Conservation (phyloP, 345 rosid genomes). For the Citropsis articulata region DNA sequence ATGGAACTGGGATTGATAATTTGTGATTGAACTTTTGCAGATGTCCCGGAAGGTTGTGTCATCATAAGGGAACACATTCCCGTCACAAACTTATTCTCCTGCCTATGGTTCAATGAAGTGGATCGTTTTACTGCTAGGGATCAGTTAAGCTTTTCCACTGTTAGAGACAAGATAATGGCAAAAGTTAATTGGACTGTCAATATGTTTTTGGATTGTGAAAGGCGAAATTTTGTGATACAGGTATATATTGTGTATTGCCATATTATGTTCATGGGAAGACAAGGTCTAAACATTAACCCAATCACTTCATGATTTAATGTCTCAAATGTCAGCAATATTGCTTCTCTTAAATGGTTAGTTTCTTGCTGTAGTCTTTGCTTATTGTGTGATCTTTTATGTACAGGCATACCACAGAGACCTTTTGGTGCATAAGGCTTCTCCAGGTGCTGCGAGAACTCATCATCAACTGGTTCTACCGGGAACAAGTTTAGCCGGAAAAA, state of each 20-base stretch:
- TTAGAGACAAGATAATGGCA: slow-evolving; percentile 77
- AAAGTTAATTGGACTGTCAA: slow-evolving; percentile 65
- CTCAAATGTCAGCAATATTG: too few species aligned
- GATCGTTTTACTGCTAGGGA: slow-evolving; percentile 89
- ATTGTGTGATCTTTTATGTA: not conserved
- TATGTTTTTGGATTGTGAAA: slow-evolving; percentile 91
- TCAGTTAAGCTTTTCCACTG: slow-evolving; percentile 80
- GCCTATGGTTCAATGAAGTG: slow-evolving; percentile 97
- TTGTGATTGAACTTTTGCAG: slow-evolving; percentile 35
- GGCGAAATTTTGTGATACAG: slow-evolving; percentile 91
- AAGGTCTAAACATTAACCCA: not conserved
- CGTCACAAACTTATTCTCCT: slow-evolving; percentile 70
- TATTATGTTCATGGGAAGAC: not conserved
- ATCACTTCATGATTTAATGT: not conserved
- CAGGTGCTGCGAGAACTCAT: slow-evolving; percentile 20
- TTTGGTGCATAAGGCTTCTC: slow-evolving; percentile 68
- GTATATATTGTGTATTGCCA: slow-evolving; percentile 29
- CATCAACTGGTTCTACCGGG: slow-evolving; percentile 28
- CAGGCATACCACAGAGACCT: slow-evolving; percentile 82
- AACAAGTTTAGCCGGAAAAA: slow-evolving; percentile 21
- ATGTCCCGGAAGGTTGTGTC: slow-evolving; percentile 98
- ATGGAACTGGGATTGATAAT: slow-evolving; percentile 7
- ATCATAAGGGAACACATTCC: slow-evolving; percentile 81
- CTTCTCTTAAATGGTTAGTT: too few species aligned
- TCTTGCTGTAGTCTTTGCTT: not conserved